These are phyloP conservation scores for Teunomyces barrocoloradensis DNA, from an alignment of 805 yeast genomes.

Conservation along the genomic window DNA sequence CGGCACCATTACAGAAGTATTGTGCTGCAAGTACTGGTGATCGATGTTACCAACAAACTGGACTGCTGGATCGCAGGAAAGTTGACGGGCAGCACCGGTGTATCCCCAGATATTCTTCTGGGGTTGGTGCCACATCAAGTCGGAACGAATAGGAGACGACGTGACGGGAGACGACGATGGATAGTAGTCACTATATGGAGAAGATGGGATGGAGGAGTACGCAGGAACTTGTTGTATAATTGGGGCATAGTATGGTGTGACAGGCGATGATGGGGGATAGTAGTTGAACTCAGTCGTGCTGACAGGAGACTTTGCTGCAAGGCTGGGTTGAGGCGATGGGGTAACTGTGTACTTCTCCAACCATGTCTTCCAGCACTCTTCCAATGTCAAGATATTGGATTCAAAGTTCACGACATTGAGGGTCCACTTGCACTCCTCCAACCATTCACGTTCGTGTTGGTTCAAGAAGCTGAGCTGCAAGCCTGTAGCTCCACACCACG, in stretches of 20 bases:
- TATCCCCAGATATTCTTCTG: conserved; percentile 23
- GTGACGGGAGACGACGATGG: conserved; percentile 20
- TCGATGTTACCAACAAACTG: conserved; percentile 18
- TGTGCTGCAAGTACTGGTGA: conserved; percentile 4
- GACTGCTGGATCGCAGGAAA: conserved; percentile 16
- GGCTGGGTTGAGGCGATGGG: conserved; percentile 13
- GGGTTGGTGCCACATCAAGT: conserved; percentile 4
- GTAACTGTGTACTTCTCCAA: conserved; percentile 26
- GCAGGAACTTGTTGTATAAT: not conserved
- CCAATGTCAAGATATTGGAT: conserved; percentile 37
- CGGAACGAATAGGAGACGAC: conserved; percentile 20
- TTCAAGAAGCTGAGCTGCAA: conserved; percentile 61
- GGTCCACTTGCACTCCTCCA: conserved; percentile 58
- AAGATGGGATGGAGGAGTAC: conserved; percentile 2
- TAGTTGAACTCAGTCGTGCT: conserved; percentile 10
- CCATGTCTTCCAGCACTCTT: conserved; percentile 48
- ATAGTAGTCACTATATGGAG: conserved; percentile 9
- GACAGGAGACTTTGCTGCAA: conserved; percentile 10
- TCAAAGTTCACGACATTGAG: conserved; percentile 43
- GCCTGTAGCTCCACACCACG: conserved; percentile 97
- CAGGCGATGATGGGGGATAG: conserved; percentile 23
- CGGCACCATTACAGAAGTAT: conserved; percentile 4
- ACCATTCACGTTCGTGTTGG: conserved; percentile 68
- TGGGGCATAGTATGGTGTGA: conserved; percentile 17
- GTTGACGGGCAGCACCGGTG: conserved; percentile 12